phyloP scores from a whole-genome alignment of 1,284 basidiomycete species.

The Pseudozyma tsukubaensis region DNA sequence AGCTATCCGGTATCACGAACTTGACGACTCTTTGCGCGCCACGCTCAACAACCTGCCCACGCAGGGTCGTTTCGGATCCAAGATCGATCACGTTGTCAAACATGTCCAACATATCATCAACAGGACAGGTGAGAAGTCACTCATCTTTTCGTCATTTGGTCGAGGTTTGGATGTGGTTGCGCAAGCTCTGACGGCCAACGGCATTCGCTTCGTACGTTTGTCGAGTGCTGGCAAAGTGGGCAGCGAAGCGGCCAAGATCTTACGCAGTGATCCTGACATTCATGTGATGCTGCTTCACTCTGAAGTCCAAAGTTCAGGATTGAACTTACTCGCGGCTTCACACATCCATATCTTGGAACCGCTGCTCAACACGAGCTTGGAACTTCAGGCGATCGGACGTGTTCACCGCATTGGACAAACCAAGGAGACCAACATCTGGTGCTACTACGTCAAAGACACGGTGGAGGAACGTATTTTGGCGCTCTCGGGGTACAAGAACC shows the following conservation, averaged over 20 bases:
- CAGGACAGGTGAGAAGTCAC: conserved; percentile 55
- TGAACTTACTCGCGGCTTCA: conserved; percentile 61
- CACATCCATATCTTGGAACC: conserved; percentile 65
- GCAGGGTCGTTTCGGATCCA: conserved; percentile 60
- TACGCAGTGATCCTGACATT: conserved; percentile 44
- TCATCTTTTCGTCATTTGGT: conserved; percentile 65
- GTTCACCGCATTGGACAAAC: conserved; percentile 66
- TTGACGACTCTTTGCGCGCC: conserved; percentile 30
- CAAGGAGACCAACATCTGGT: conserved; percentile 54
- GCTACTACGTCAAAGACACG: conserved; percentile 61
- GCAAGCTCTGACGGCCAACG: conserved; percentile 58
- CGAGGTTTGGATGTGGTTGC: conserved; percentile 62
- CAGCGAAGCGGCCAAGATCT: conserved; percentile 37
- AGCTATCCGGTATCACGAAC: conserved; percentile 36
- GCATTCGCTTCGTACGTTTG: conserved; percentile 50
- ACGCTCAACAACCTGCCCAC: conserved; percentile 32
- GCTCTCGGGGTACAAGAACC: conserved; percentile 45
- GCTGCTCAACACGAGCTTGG: conserved; percentile 59
- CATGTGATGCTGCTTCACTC: conserved; percentile 64
- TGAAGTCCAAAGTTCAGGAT: conserved; percentile 62
- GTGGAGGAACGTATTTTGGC: conserved; percentile 62
- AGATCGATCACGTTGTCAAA: conserved; percentile 61
- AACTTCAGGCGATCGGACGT: conserved; percentile 64
- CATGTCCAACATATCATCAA: conserved; percentile 53
- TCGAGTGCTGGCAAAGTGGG: conserved; percentile 48